Percentiles rank a stretch among this genome's conserved stretches.
These are phyloP conservation scores for Malassezia yamatoensis DNA, from an alignment of 1,284 basidiomycete species.

Conservation along the genomic window DNA sequence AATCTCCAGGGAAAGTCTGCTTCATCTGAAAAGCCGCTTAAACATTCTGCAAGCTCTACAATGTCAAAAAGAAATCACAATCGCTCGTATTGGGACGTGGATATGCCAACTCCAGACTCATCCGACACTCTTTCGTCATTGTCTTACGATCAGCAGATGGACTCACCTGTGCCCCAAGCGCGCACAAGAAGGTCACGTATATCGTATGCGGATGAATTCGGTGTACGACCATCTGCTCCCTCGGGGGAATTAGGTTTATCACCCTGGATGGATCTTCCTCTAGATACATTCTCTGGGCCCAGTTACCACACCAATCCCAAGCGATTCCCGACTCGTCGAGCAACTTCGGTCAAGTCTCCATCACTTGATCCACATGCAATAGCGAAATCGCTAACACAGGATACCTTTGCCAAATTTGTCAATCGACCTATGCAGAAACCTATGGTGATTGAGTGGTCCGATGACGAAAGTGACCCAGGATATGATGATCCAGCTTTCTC, in stretches of 20 bases:
- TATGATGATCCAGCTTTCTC: not conserved
- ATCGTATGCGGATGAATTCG: conserved; percentile 16
- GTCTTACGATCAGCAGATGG: not conserved
- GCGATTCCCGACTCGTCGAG: not conserved
- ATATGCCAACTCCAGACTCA: not conserved
- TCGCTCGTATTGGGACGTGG: not conserved
- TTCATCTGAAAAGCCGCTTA: no score
- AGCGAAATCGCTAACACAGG: not conserved
- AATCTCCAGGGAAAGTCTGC: not conserved
- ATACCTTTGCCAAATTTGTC: conserved; percentile 1
- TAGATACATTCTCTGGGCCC: not conserved
- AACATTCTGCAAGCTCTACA: not conserved
- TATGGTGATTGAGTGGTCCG: conserved; percentile 11
- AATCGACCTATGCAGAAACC: conserved; percentile 1
- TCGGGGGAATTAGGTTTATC: not conserved
- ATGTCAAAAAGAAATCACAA: not conserved
- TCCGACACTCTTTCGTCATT: not conserved
- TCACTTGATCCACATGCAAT: not conserved
- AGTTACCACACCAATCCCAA: not conserved
- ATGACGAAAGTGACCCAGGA: conserved; percentile 8
- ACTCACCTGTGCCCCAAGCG: not conserved
- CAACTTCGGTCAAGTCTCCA: not conserved
- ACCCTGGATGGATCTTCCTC: not conserved
- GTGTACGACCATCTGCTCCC: not conserved
- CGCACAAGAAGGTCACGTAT: conserved; percentile 1